A percentile compares a stretch with the other conserved stretches of the same genome.
Conservation (phyloP, 345 rosid species). For the Moricandia moricandioides region DNA sequence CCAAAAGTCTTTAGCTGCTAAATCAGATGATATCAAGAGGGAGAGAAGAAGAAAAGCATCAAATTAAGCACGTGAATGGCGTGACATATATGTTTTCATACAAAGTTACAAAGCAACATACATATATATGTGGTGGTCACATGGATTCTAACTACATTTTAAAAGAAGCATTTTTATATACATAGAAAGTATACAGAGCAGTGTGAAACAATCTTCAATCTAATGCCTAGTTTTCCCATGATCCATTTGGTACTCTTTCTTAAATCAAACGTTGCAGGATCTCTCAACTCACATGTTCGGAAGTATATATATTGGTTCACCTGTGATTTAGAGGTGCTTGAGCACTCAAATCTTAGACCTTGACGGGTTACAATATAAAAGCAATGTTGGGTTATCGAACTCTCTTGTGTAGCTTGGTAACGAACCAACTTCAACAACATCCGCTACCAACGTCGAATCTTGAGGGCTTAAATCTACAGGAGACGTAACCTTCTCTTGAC, state of each 20-base stretch:
- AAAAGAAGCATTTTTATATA: slow-evolving; percentile 22
- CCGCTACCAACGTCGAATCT: slow-evolving; percentile 80
- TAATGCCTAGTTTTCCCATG: slow-evolving; percentile 7
- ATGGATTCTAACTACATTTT: background rate
- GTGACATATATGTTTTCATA: background rate
- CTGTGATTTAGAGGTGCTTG: slow-evolving; percentile 69
- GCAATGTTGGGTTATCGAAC: slow-evolving; percentile 50
- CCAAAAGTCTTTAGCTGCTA: background rate
- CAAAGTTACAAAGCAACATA: background rate
- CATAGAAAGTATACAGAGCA: no score
- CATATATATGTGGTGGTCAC: background rate
- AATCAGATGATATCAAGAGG: background rate
- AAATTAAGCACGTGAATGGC: background rate
- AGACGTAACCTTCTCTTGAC: slow-evolving; percentile 88
- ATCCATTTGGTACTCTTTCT: slow-evolving; percentile 44
- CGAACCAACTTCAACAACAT: slow-evolving; percentile 71
- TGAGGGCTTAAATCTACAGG: slow-evolving; percentile 95
- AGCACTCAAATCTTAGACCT: slow-evolving; percentile 87
- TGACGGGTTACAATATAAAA: slow-evolving; percentile 72
- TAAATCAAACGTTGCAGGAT: background rate
- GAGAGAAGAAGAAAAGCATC: background rate
- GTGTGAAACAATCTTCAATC: slow-evolving; percentile 40
- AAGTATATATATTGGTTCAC: slow-evolving; percentile 38
- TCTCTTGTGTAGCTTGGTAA: slow-evolving; percentile 70
- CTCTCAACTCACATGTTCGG: background rate